phyloP scores from a whole-genome alignment of 257 asterid species.

The Nicotiana sylvestris region DNA sequence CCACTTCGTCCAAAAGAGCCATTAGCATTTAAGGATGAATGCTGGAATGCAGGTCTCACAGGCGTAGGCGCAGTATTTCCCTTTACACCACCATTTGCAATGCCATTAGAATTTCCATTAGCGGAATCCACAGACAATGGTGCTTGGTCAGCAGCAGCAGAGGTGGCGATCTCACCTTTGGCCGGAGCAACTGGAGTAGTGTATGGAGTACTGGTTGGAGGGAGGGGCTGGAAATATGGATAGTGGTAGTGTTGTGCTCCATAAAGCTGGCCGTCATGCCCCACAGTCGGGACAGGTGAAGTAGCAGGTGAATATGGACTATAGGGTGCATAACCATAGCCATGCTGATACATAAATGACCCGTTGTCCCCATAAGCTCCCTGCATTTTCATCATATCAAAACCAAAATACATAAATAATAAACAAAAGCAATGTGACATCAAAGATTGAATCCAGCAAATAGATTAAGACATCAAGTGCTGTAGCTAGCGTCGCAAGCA shows the following conservation, averaged over 20 bases:
- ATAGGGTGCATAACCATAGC: conserved; percentile 62
- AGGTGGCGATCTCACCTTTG: conserved; percentile 49
- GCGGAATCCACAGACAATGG: conserved; percentile 47
- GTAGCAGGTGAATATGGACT: conserved; percentile 59
- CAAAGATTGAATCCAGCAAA: not conserved
- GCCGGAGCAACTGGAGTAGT: conserved; percentile 32
- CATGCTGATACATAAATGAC: conserved; percentile 52
- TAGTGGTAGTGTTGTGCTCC: conserved; percentile 74
- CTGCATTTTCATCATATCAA: conserved; percentile 20
- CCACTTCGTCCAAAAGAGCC: conserved; percentile 41
- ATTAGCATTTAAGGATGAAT: conserved; percentile 34
- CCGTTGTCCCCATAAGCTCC: conserved; percentile 65
- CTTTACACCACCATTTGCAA: conserved; percentile 43
- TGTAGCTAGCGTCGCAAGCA: not conserved
- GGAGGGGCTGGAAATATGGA: conserved; percentile 55
- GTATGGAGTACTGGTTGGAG: conserved; percentile 38
- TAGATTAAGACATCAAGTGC: not conserved
- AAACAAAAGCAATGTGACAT: not conserved
- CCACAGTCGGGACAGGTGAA: conserved; percentile 52
- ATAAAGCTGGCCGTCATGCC: conserved; percentile 64
- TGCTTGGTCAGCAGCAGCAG: conserved; percentile 45
- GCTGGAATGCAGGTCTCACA: conserved; percentile 26
- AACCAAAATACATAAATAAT: not conserved
- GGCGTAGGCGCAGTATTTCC: conserved; percentile 30
- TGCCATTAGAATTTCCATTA: conserved; percentile 43